Percentiles rank a stretch among this genome's conserved stretches.
These are phyloP conservation scores for Microdochium paspali DNA, from an alignment of 2,329 filamentous ascomycete species.

Conservation along the genomic window DNA sequence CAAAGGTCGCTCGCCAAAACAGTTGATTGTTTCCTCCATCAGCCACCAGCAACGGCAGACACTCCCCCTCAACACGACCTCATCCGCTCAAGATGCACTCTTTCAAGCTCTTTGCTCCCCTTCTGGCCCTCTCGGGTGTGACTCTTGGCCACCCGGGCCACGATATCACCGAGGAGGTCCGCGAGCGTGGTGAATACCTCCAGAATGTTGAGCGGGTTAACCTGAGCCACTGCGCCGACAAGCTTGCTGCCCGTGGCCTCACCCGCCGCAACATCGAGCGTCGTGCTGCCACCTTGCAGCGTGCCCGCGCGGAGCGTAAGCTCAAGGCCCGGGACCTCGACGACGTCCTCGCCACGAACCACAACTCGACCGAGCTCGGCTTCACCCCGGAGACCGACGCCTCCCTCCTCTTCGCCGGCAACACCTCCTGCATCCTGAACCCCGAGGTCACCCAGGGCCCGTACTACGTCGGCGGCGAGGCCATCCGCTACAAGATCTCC, in stretches of 20 bases:
- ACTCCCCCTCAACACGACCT: no score
- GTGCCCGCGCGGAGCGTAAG: background rate
- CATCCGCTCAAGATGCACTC: background rate
- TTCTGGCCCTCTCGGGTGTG: background rate
- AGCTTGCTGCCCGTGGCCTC: background rate
- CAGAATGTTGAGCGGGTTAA: background rate
- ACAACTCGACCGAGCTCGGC: slow-evolving; percentile 21
- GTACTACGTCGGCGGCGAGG: slow-evolving; percentile 38
- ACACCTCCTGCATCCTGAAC: slow-evolving; percentile 32
- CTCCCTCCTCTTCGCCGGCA: slow-evolving; percentile 22
- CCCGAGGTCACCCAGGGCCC: slow-evolving; percentile 38
- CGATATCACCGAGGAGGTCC: background rate
- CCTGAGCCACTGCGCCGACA: background rate
- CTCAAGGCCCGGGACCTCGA: slow-evolving; percentile 20
- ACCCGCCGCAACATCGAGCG: background rate
- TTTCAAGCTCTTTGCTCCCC: background rate
- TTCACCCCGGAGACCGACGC: slow-evolving; percentile 19
- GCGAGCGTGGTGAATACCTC: background rate
- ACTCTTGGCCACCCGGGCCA: background rate
- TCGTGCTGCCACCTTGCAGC: background rate
- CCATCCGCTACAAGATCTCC: slow-evolving; percentile 30
- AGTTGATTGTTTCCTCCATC: background rate
- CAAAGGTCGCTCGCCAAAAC: background rate
- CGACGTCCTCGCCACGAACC: slow-evolving; percentile 19
- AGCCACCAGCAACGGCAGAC: no score